A percentile compares a stretch with the other conserved stretches of the same genome.
Evolutionary conservation across 2,329 filamentous ascomycete species (phyloP).

Genomic region (Gnomoniopsis smithogilvyi): DNA sequence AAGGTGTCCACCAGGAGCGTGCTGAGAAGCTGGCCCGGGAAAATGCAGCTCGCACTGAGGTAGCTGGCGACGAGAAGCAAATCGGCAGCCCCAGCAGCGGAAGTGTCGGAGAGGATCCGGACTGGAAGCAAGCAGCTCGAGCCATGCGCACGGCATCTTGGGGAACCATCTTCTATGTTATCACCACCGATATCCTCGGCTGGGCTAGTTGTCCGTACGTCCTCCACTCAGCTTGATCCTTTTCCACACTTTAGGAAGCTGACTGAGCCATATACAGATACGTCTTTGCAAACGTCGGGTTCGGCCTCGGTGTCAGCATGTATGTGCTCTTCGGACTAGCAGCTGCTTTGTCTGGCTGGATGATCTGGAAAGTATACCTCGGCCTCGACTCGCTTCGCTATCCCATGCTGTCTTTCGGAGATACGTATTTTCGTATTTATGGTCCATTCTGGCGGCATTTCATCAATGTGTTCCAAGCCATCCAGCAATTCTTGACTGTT

Average conservation of each 20-base stretch:
- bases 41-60: background rate
- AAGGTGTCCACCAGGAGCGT: slow-evolving; percentile 8
- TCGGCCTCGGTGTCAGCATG: slow-evolving; percentile 11
- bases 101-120: slow-evolving; percentile 28
- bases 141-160: slow-evolving; percentile 42
- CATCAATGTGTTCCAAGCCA: slow-evolving; percentile 45
- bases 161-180: slow-evolving; percentile 45
- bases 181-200: slow-evolving; percentile 46
- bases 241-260: background rate
- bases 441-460: slow-evolving; percentile 41
- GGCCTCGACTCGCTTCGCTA: slow-evolving; percentile 45
- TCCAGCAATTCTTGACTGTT: slow-evolving; percentile 49
- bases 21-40: background rate
- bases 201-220: slow-evolving; percentile 34
- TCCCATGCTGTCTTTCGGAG: slow-evolving; percentile 43
- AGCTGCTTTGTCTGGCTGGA: slow-evolving; percentile 36
- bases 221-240: background rate
- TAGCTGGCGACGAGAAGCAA: background rate
- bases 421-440: slow-evolving; percentile 45
- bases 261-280: background rate
- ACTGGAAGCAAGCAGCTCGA: slow-evolving; percentile 45
- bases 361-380: slow-evolving; percentile 43
- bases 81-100: slow-evolving; percentile 2
- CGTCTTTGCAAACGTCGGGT: slow-evolving; percentile 16
- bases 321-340: slow-evolving; percentile 8